Evolutionary conservation across 2,329 filamentous ascomycete genomes (phyloP).

Genomic region (Stachybotrys chartarum): DNA sequence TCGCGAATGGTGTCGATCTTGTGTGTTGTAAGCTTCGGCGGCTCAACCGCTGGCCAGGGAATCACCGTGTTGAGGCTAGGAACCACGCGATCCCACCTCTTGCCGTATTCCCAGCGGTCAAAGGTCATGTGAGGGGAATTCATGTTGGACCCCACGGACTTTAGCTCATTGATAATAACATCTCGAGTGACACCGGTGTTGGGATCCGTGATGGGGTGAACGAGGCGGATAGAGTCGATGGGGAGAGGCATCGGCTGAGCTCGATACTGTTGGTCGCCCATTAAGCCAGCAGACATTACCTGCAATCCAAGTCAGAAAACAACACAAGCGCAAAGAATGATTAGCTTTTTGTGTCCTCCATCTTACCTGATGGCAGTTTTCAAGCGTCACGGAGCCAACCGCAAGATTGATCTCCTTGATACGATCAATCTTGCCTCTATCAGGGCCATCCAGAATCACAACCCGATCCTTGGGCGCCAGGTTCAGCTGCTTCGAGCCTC

Average conservation of each 20-base stretch:
- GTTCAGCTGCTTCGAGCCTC: conserved; percentile 49
- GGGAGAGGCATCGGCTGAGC: conserved; percentile 44
- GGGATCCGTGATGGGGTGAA: conserved; percentile 65
- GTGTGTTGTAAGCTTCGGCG: conserved; percentile 45
- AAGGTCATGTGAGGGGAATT: conserved; percentile 32
- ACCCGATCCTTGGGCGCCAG: conserved; percentile 70
- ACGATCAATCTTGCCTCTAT: conserved; percentile 78
- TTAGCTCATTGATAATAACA: conserved; percentile 68
- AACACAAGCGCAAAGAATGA: neutral
- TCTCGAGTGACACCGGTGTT: conserved; percentile 60
- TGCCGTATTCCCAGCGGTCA: conserved; percentile 32
- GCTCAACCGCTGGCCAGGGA: conserved; percentile 62
- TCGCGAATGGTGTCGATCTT: conserved; percentile 67
- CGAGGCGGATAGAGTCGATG: conserved; percentile 70
- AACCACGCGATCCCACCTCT: conserved; percentile 51
- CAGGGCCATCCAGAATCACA: conserved; percentile 68
- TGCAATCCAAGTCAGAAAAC: neutral
- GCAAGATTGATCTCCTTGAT: conserved; percentile 50
- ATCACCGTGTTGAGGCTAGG: conserved; percentile 66
- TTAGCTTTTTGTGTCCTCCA: neutral
- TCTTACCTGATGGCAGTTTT: conserved; percentile 58
- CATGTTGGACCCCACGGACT: conserved; percentile 43
- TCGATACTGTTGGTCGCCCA: neutral
- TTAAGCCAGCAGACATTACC: neutral
- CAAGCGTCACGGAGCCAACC: conserved; percentile 52